Conservation (phyloP, 1,284 basidiomycete species). For the Cryptococcus sp. region DNA sequence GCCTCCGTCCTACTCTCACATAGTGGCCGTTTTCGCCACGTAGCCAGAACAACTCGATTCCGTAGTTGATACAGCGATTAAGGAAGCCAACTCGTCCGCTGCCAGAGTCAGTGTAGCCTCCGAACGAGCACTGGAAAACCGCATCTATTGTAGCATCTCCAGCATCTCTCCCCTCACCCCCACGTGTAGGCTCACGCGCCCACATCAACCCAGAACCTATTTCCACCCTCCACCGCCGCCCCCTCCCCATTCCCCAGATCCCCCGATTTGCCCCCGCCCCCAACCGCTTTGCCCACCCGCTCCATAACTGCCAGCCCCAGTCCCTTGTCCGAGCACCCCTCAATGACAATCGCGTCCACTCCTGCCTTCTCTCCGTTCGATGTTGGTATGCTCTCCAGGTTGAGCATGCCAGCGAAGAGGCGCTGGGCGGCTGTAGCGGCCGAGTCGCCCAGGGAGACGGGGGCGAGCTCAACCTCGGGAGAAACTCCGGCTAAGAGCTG, state of each 20-base stretch:
- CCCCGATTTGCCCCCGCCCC: slow-evolving; percentile 50
- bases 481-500: slow-evolving; percentile 4
- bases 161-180: no score
- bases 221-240: slow-evolving; percentile 5
- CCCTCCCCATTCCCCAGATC: slow-evolving; percentile 29
- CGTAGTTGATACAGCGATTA: not conserved
- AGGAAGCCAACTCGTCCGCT: not conserved
- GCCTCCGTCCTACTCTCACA: no score
- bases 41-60: no score
- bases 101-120: not conserved
- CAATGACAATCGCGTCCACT: slow-evolving; percentile 82
- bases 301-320: slow-evolving; percentile 97
- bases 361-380: slow-evolving; percentile 40
- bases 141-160: no score
- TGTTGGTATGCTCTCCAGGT: slow-evolving; percentile 57
- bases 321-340: slow-evolving; percentile 74
- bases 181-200: not conserved
- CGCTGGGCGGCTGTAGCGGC: slow-evolving; percentile 71
- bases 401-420: slow-evolving; percentile 83
- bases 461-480: slow-evolving; percentile 28
- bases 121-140: no score
- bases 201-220: slow-evolving; percentile 33
- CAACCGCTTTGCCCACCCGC: slow-evolving; percentile 89
- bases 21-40: no score
- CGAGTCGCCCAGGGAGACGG: slow-evolving; percentile 61